Evolutionary conservation across 768 basidiomycete genomes (phyloP), one percentile per base, ranked within the genome.

Genomic region (Roridomyces roridus): DNA sequence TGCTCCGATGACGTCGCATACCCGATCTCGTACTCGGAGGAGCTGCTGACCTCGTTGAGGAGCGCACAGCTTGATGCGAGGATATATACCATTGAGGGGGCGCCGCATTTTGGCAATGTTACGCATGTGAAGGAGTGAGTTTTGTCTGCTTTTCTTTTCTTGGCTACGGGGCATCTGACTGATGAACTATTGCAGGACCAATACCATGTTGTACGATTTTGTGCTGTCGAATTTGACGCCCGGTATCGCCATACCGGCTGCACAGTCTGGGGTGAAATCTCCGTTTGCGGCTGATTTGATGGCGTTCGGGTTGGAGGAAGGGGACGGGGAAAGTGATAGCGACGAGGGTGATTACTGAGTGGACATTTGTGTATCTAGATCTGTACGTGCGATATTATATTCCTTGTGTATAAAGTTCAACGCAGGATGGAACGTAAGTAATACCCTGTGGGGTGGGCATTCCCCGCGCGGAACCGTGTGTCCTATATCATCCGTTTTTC

Each of bases 1-100:
- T 74, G 75, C 56, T 55, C 59, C 12, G 67, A 55, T 7, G 77
- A 77, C 43, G 67, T 78, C 40, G 74, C 73, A 8, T 77, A 77
- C 55, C 67, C 69, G 8, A n/a, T 73, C 6, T 40, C 63, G 26
- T 65, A 62, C 42, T 50, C 57, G 6, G 64, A 72, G 36, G 69
- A 72, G 45, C 63, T 75, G 6, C 55, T 60, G 7, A 55, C 63
- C 26, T 44, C 51, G 24, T 57, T 76, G 37, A 25, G 62, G 23
- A 55, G 65, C 21, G 74, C 72, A 1, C 70, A 66, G 0, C 50
- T 76, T 5, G 47, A 69, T 14, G 74, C 67, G n/a, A 62, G 63
- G 4, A 26, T 77, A 1, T 34, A 65, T 1, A 47, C 54, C 1
- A 61, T 76, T 5, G 53, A 65, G 7, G 66, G 66, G 7, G 76